Base-by-base conservation (phyloP, 768 basidiomycete genomes). In the Pluteus cervinus region DNA sequence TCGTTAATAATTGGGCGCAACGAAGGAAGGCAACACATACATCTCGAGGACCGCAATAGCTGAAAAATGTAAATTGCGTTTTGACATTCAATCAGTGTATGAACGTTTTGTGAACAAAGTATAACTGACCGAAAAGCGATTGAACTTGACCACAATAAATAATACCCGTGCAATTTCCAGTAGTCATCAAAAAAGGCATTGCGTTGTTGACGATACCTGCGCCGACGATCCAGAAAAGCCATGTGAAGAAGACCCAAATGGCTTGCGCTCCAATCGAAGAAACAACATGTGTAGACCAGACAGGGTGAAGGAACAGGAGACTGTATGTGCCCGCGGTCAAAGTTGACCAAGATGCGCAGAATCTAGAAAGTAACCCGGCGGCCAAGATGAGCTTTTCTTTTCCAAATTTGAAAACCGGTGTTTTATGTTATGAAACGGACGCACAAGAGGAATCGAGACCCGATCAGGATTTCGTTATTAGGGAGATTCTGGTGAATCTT, bases 151-250 rank as follows among this genome's bases (percentile, higher is more conserved):
- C 58, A 42, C 79, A 81, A 52, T 80, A 77, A 17, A 72, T 65
- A 9, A 72, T 47, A 7, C 47, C 48, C 7, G 49, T 60, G 47
- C 80, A 81, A 12, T 54, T 57, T 22, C 55, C 56, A 20, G 49
- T 54, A 38, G 60, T 53, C 33, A 75, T 59, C 29, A 76, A 41
- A 7, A 51, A 55, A 2, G 76, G 73, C 16, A 74, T 50, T 5
- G 75, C 65, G 24, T 61, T 60, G 44, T 76, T 75, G 31, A 80
- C 50, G 16, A 73, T 54, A 0, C 68, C 71, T 3, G 76, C 65
- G 29, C 75, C 74, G 10, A 76, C 60, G 14, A 79, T 62, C 80
- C 79, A 82, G 31, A 79, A 58, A 12, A 72, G 47, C 76, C 75
- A 79, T 10, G 79, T 79, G 1, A 70, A 41, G 20, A 78, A 54